phyloP scores from a whole-genome alignment of 2,329 filamentous ascomycete genomes.

The Scedosporium minutisporum region DNA sequence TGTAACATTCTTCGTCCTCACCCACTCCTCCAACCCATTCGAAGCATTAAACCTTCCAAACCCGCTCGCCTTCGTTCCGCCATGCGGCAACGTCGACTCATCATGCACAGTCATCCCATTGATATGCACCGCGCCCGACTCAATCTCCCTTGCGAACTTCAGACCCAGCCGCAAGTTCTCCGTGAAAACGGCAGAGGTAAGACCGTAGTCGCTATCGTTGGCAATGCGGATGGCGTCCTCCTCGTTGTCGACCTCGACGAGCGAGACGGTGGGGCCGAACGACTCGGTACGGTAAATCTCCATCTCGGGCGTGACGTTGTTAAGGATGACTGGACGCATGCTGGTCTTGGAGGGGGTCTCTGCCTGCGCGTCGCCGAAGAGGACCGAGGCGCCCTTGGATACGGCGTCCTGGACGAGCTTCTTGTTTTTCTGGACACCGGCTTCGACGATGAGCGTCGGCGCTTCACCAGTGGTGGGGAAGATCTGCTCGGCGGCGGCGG shows the following conservation, averaged over 20 bases:
- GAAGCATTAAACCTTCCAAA: conserved; percentile 51
- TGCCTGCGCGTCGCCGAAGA: conserved; percentile 27
- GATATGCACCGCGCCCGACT: conserved; percentile 60
- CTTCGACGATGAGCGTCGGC: conserved; percentile 60
- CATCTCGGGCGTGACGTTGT: conserved; percentile 54
- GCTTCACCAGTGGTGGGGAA: conserved; percentile 49
- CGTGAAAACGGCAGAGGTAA: conserved; percentile 64
- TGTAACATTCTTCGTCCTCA: conserved; percentile 54
- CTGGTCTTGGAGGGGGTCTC: conserved; percentile 23
- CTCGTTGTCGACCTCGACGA: conserved; percentile 56
- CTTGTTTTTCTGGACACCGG: conserved; percentile 56
- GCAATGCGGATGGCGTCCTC: conserved; percentile 65
- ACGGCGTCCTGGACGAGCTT: conserved; percentile 58
- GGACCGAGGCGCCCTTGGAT: conserved; percentile 51
- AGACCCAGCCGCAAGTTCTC: conserved; percentile 51
- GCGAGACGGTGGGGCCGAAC: conserved; percentile 65
- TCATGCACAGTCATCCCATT: conserved; percentile 59
- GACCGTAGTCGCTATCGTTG: conserved; percentile 75
- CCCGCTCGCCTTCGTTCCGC: conserved; percentile 55
- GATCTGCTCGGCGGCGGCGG: conserved; percentile 27
- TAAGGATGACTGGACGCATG: conserved; percentile 58
- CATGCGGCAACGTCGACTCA: conserved; percentile 53
- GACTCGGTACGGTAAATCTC: conserved; percentile 66
- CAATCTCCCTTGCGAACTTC: conserved; percentile 50
- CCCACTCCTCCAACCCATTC: conserved; percentile 49